Evolutionary conservation across 2,329 filamentous ascomycete species (phyloP).

Genomic region (Neobulgaria alba): DNA sequence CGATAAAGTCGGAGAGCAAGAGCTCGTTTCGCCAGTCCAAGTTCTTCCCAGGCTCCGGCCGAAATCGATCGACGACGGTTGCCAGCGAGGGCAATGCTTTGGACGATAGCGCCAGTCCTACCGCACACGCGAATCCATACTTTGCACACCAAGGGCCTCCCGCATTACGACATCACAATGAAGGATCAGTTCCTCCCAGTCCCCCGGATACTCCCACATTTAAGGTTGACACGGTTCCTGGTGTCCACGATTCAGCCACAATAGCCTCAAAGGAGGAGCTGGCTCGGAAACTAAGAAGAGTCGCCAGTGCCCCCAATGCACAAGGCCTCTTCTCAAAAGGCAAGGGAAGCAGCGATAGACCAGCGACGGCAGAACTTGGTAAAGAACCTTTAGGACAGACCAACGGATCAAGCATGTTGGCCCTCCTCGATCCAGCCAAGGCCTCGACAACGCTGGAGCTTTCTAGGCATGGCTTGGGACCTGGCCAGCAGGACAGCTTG

Average conservation of each 20-base stretch:
- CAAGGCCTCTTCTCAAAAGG: conserved; percentile 74
- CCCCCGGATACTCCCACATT: conserved; percentile 82
- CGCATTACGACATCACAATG: conserved; percentile 87
- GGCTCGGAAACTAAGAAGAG: conserved; percentile 82
- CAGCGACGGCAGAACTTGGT: conserved; percentile 75
- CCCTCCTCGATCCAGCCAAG: conserved; percentile 39
- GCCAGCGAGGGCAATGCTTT: conserved; percentile 87
- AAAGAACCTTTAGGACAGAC: conserved; percentile 67
- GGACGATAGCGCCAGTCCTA: conserved; percentile 84
- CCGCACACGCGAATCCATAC: conserved; percentile 91
- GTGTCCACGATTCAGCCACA: conserved; percentile 55
- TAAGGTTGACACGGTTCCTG: conserved; percentile 61
- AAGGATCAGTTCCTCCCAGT: conserved; percentile 83
- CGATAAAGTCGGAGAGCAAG: conserved; percentile 28
- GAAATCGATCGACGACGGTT: conserved; percentile 82
- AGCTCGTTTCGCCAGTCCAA: conserved; percentile 70
- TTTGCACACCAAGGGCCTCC: conserved; percentile 95
- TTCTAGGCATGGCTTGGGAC: too few relatives aligned
- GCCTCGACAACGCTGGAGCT: conserved; percentile 28
- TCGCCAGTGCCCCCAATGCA: conserved; percentile 93
- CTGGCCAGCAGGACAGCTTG: conserved; percentile 46
- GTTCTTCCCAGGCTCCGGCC: conserved; percentile 80
- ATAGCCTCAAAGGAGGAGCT: conserved; percentile 84
- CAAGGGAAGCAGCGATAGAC: conserved; percentile 55
- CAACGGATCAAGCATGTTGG: conserved; percentile 40